A percentile compares a stretch with the other conserved stretches of the same genome.
Conservation (phyloP, 2,329 filamentous ascomycete genomes). For the Teratosphaeria gauchensis region DNA sequence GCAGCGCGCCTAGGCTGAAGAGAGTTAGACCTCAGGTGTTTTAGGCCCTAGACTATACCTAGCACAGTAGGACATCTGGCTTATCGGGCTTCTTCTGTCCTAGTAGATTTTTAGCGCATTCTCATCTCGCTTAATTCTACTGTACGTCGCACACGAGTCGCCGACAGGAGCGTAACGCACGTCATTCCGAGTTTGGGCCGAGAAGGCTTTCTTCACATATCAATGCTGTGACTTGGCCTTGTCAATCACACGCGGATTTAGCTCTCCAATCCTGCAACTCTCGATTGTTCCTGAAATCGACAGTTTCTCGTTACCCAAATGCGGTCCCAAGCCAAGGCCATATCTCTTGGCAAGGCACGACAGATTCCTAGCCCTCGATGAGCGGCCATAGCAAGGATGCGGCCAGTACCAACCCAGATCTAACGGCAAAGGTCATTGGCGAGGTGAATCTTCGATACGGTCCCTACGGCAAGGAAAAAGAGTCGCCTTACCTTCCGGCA, state of each 20-base stretch:
- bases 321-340: background rate
- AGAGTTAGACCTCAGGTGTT: too few relatives aligned
- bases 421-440: background rate
- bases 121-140: too few relatives aligned
- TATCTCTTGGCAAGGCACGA: background rate
- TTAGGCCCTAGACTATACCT: too few relatives aligned
- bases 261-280: background rate
- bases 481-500: conserved; percentile 63
- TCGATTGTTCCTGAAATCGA: background rate
- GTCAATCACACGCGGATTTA: background rate
- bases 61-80: too few relatives aligned
- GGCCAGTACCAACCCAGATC: background rate
- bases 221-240: background rate
- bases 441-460: conserved; percentile 40
- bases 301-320: background rate
- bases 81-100: too few relatives aligned
- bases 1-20: too few relatives aligned
- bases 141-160: background rate
- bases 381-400: conserved; percentile 8
- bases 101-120: too few relatives aligned
- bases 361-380: conserved; percentile 4
- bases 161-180: background rate
- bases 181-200: background rate
- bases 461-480: conserved; percentile 50
- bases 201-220: background rate